Percentiles rank a stretch among this genome's conserved stretches.
Evolutionary conservation across 495 filamentous ascomycete species (phyloP).

Genomic region (Lindgomyces ingoldianus): DNA sequence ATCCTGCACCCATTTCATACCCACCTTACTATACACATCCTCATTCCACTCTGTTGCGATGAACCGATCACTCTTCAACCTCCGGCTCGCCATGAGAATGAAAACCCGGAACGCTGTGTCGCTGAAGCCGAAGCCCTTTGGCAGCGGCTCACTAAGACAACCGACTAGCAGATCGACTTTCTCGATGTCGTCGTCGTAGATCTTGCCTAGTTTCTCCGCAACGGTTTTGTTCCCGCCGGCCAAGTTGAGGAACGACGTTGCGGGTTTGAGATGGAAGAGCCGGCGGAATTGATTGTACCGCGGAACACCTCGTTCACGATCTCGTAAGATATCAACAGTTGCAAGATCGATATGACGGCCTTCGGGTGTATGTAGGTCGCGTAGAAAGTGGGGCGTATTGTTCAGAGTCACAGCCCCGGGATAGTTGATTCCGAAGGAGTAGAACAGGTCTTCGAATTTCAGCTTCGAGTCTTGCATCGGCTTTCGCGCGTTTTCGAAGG

Average conservation of each 20-base stretch:
- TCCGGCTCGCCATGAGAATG: constrained; percentile 24
- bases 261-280: constrained; percentile 43
- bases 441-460: constrained; percentile 48
- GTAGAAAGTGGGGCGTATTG: constrained; percentile 49
- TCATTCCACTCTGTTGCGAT: constrained; percentile 42
- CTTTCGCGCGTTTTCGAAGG: constrained; percentile 43
- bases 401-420: constrained; percentile 50
- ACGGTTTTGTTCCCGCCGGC: constrained; percentile 44
- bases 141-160: constrained; percentile 45
- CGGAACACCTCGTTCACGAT: constrained; percentile 52
- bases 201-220: constrained; percentile 36
- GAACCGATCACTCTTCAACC: constrained; percentile 49
- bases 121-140: constrained; percentile 47
- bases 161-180: constrained; percentile 48
- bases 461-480: constrained; percentile 37
- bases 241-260: constrained; percentile 42
- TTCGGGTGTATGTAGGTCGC: constrained; percentile 43
- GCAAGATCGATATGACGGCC: constrained; percentile 44
- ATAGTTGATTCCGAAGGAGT: constrained; percentile 52
- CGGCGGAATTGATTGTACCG: constrained; percentile 52
- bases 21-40: constrained; percentile 46
- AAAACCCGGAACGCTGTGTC: constrained; percentile 26
- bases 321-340: constrained; percentile 50
- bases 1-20: constrained; percentile 48
- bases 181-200: constrained; percentile 46